Base-by-base conservation (phyloP, 768 basidiomycete species). In the Clitopilus hobsonii region DNA sequence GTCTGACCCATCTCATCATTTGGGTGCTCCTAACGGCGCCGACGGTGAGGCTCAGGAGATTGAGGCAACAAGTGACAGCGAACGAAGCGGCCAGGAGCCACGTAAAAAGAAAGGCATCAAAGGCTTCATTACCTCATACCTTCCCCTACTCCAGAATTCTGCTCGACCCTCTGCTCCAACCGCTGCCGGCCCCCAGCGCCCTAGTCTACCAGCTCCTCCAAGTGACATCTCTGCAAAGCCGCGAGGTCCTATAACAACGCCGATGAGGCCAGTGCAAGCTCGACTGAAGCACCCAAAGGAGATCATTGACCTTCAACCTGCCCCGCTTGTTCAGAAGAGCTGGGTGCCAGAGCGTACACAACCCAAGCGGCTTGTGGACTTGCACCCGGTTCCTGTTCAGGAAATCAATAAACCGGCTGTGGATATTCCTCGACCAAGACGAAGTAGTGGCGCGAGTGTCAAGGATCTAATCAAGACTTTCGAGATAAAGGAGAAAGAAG, bases 391-490 rank as follows among this genome's bases (percentile, higher is more conserved):
- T 13, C 66, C 74, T 6, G 69, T 74, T 14, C 54, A 28, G 26
- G 41, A 28, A 25, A 66, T 68, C 2, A 63, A 63, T 16, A 58
- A 61, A 16, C 57, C 60, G 38, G 51, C 62, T 20, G 58, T 55
- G n/a, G 54, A 57, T 8, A 58, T 64, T 0, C 58, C 65, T 22
- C 66, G 71, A 47, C 72, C 71, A n/a, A 71, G 88, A 55, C 73
- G 84, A 62, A 83, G 80, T 56, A 88, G 89, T 61, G 81, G 80
- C 13, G 76, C 78, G 51, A 89, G 87, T 61, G 89, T 91, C 55
- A 88, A 79, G 68, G 88, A 91, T 51, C 65, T 91, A 53, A 81
- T 90, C 51, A 75, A 69, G 65, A 78, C 73, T 26, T 91, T 84
- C 61, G 88, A 91, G 67, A 67, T 65, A 47, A 68, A 74, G 63